These are phyloP conservation scores for Blastomyces emzantsi DNA, from an alignment of 2,329 filamentous ascomycete genomes.

Conservation along the genomic window DNA sequence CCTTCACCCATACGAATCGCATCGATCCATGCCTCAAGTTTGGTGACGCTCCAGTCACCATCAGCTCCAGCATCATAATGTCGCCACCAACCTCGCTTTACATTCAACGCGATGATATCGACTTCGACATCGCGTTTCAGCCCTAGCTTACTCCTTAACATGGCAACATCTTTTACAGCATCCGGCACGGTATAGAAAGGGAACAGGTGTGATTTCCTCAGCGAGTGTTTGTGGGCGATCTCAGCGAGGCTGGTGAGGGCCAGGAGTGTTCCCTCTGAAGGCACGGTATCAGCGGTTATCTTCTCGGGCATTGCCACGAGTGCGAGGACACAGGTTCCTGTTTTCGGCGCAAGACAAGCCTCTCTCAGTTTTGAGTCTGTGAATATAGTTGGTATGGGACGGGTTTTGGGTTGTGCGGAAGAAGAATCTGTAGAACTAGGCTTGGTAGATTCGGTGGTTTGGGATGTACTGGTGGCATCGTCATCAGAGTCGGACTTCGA, in stretches of 20 bases:
- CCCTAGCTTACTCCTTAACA: slow-evolving; percentile 53
- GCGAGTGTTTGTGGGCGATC: slow-evolving; percentile 64
- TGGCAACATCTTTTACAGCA: slow-evolving; percentile 47
- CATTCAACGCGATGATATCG: slow-evolving; percentile 74
- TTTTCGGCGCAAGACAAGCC: slow-evolving; percentile 65
- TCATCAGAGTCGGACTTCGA: slow-evolving; percentile 25
- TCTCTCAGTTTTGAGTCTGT: slow-evolving; percentile 56
- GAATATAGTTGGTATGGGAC: slow-evolving; percentile 57
- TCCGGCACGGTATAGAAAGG: slow-evolving; percentile 69
- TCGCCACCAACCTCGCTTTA: slow-evolving; percentile 77
- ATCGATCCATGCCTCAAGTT: slow-evolving; percentile 80
- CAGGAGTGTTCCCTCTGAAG: slow-evolving; percentile 36
- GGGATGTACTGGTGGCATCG: slow-evolving; percentile 43
- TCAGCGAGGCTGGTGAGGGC: slow-evolving; percentile 59
- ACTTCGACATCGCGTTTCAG: slow-evolving; percentile 48
- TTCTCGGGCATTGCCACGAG: slow-evolving; percentile 50
- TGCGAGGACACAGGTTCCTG: slow-evolving; percentile 73
- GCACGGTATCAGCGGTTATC: slow-evolving; percentile 41
- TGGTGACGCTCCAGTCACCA: slow-evolving; percentile 45
- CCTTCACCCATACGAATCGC: slow-evolving; percentile 84
- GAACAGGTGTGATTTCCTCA: slow-evolving; percentile 61
- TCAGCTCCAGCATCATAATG: slow-evolving; percentile 50
- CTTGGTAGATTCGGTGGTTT: slow-evolving; percentile 17
- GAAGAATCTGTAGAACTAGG: slow-evolving; percentile 14
- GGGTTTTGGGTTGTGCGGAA: slow-evolving; percentile 41